Evolutionary conservation across 1,284 basidiomycete species (phyloP).

Genomic region (Tremellales sp.): DNA sequence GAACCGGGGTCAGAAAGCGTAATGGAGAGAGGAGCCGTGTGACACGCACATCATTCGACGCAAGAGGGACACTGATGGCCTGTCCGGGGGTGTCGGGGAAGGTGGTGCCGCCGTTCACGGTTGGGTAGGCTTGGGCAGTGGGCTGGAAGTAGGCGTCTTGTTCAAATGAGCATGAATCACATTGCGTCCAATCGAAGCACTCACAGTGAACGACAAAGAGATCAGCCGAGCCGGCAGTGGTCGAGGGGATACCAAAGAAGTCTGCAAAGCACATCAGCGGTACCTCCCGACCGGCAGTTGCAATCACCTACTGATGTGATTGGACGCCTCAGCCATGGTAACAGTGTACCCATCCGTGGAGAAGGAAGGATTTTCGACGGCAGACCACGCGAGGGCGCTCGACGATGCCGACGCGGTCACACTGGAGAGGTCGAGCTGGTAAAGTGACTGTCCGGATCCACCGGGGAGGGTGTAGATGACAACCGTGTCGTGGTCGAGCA

Average conservation of each 20-base stretch:
- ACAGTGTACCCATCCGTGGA: slow-evolving; percentile 42
- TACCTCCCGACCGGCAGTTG: neutral
- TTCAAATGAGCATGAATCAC: slow-evolving; percentile 1
- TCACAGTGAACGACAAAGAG: slow-evolving; percentile 86
- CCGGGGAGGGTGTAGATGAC: slow-evolving; percentile 57
- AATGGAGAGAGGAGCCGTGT: neutral
- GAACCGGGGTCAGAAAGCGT: neutral
- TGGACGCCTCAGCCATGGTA: slow-evolving; percentile 40
- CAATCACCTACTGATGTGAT: slow-evolving; percentile 42
- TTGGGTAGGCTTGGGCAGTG: slow-evolving; percentile 60
- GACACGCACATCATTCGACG: slow-evolving; percentile 49
- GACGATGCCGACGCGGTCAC: slow-evolving; percentile 58
- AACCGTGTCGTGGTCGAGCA: slow-evolving; percentile 86
- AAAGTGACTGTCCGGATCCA: slow-evolving; percentile 42
- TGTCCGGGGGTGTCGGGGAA: slow-evolving; percentile 75
- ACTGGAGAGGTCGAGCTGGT: slow-evolving; percentile 62
- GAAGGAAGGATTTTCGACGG: slow-evolving; percentile 58
- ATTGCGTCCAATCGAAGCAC: slow-evolving; percentile 33
- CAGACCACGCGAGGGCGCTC: slow-evolving; percentile 59
- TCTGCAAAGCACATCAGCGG: slow-evolving; percentile 50
- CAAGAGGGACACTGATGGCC: slow-evolving; percentile 69
- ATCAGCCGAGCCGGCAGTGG: slow-evolving; percentile 62
- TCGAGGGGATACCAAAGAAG: slow-evolving; percentile 71
- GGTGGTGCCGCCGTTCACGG: slow-evolving; percentile 50
- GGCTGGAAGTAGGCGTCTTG: slow-evolving; percentile 77